A percentile compares a stretch with the other conserved stretches of the same genome.
phyloP scores from a whole-genome alignment of 805 yeast species.

The Zygotorulaspora florentina region DNA sequence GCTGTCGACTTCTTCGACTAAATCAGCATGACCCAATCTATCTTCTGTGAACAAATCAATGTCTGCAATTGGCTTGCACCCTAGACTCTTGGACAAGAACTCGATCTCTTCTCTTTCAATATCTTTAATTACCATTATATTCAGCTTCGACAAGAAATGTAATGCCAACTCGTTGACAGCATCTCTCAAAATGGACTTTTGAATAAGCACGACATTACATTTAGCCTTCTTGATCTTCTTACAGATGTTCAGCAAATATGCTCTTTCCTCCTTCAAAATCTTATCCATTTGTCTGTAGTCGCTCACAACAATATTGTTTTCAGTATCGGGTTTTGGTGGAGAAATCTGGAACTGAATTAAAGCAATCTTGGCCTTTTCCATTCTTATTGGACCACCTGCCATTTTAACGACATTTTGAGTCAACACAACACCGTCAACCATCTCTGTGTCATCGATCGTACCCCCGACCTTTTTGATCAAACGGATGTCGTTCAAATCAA shows the following conservation, averaged over 20 bases:
- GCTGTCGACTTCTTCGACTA: slow-evolving; percentile 85
- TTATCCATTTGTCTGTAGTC: slow-evolving; percentile 99
- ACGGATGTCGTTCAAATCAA: slow-evolving; percentile 84
- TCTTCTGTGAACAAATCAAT: slow-evolving; percentile 90
- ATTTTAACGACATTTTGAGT: slow-evolving; percentile 84
- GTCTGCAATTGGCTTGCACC: slow-evolving; percentile 96
- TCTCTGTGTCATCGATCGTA: slow-evolving; percentile 92
- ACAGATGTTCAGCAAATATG: slow-evolving; percentile 88
- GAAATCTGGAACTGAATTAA: slow-evolving; percentile 90
- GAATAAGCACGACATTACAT: slow-evolving; percentile 87
- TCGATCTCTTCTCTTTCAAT: slow-evolving; percentile 96
- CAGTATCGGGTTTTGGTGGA: slow-evolving; percentile 97
- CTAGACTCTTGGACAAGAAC: slow-evolving; percentile 73
- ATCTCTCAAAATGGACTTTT: slow-evolving; percentile 89
- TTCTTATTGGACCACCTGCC: slow-evolving; percentile 93
- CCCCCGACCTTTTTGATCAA: slow-evolving; percentile 94
- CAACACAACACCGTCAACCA: slow-evolving; percentile 88
- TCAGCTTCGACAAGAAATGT: slow-evolving; percentile 89
- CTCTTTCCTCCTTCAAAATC: slow-evolving; percentile 95
- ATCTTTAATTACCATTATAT: slow-evolving; percentile 91
- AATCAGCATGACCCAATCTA: slow-evolving; percentile 85
- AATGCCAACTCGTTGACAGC: slow-evolving; percentile 93
- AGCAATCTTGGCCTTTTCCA: slow-evolving; percentile 90
- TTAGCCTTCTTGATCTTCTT: slow-evolving; percentile 95
- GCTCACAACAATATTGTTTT: slow-evolving; percentile 93